phyloP scores from a whole-genome alignment of 345 rosid genomes.

The Populus ilicifolia region DNA sequence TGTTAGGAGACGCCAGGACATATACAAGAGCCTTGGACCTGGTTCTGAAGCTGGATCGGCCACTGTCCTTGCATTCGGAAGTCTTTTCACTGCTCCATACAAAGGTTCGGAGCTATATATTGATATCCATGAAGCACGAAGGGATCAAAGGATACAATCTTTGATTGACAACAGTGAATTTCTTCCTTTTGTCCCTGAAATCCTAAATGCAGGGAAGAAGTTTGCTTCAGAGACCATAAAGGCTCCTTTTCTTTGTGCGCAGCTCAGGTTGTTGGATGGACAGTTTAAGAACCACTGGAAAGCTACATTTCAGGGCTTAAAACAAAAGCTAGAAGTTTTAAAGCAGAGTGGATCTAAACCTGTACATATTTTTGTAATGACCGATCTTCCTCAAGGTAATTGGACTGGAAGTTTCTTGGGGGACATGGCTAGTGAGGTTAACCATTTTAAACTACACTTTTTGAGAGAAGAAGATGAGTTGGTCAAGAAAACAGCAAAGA shows the following conservation, averaged over 20 bases:
- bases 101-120: constrained; percentile 68
- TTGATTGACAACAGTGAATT: constrained; percentile 56
- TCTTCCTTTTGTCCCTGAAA: constrained; percentile 75
- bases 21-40: constrained; percentile 63
- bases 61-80: constrained; percentile 72
- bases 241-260: constrained; percentile 77
- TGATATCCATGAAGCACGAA: constrained; percentile 45
- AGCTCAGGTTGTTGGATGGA: constrained; percentile 88
- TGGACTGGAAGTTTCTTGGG: constrained; percentile 83
- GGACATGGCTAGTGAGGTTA: constrained; percentile 50
- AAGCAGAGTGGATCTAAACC: constrained; percentile 34
- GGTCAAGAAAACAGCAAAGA: constrained; percentile 42
- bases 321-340: constrained; percentile 62
- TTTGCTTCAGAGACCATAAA: constrained; percentile 52
- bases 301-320: constrained; percentile 53
- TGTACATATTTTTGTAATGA: constrained; percentile 71
- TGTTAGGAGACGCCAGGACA: constrained; percentile 63
- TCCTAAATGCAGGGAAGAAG: constrained; percentile 54
- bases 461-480: constrained; percentile 52
- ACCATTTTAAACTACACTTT: constrained; percentile 53
- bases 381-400: constrained; percentile 80
- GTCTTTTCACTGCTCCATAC: constrained; percentile 79
- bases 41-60: constrained; percentile 64
- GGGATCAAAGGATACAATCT: constrained; percentile 46
- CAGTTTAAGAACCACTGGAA: constrained; percentile 93